Evolutionary conservation across 371 early-diverging fungal species (phyloP).

Genomic region (Syncephalastrum contaminatum): DNA sequence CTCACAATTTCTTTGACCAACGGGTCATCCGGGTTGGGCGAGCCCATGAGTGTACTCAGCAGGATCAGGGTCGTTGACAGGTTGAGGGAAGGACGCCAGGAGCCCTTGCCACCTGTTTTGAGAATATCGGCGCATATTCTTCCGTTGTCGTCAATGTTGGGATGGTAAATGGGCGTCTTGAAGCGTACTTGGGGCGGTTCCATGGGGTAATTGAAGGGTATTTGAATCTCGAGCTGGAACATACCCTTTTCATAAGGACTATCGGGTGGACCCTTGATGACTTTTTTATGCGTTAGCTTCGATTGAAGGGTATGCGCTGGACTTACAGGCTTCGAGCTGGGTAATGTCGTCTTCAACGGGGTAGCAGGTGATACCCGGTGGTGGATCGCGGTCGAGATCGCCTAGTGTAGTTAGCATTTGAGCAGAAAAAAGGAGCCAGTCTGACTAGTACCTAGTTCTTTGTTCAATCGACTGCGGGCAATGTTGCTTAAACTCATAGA

Average conservation of each 20-base stretch:
- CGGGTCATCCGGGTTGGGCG: conserved; percentile 63
- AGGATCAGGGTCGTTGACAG: conserved; percentile 42
- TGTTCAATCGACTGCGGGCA: no score
- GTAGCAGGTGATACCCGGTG: conserved; percentile 50
- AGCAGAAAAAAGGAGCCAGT: no score
- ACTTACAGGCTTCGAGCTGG: conserved; percentile 44
- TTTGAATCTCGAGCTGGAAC: conserved; percentile 43
- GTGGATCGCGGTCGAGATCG: conserved; percentile 45
- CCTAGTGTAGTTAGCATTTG: conserved; percentile 10
- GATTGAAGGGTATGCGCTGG: not conserved
- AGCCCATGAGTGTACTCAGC: conserved; percentile 38
- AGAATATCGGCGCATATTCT: conserved; percentile 58
- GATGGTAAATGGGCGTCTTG: conserved; percentile 52
- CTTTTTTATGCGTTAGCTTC: conserved; percentile 13
- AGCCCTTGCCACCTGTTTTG: conserved; percentile 42
- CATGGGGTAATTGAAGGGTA: conserved; percentile 49
- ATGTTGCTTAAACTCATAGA: no score
- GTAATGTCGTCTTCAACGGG: conserved; percentile 44
- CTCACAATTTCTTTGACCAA: conserved; percentile 51
- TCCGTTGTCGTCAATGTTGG: conserved; percentile 53
- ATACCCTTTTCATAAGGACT: conserved; percentile 53
- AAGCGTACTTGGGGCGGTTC: conserved; percentile 55
- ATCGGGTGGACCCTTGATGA: conserved; percentile 52
- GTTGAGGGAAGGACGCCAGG: conserved; percentile 54
- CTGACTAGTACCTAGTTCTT: no score